phyloP scores from a whole-genome alignment of 1,139 yeast genomes.

The Candida smagusa region DNA sequence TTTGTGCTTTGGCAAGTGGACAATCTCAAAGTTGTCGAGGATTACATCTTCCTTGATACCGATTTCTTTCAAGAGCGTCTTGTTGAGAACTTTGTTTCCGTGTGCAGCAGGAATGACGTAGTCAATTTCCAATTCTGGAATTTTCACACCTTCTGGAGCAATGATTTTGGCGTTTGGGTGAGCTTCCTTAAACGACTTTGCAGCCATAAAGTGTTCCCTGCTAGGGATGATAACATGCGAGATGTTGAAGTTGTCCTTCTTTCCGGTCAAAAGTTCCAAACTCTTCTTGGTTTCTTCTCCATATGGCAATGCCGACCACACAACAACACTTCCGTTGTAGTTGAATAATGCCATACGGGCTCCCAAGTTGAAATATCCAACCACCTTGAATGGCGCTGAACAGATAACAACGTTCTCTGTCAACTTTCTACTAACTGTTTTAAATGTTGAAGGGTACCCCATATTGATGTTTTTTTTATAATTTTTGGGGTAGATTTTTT shows the following conservation, averaged over 20 bases:
- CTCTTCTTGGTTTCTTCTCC: constrained; percentile 42
- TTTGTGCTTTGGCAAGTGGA: constrained; percentile 50
- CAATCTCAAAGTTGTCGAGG: constrained; percentile 46
- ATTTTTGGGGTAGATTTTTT: too few relatives aligned
- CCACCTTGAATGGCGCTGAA: constrained; percentile 44
- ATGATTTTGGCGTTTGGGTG: constrained; percentile 48
- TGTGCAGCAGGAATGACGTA: constrained; percentile 25
- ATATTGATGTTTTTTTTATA: constrained; percentile 5
- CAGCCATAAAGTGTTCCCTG: constrained; percentile 56
- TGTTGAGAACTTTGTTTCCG: constrained; percentile 8
- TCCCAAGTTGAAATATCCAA: constrained; percentile 48
- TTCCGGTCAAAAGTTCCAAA: constrained; percentile 31
- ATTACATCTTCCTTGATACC: constrained; percentile 27
- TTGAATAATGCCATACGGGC: constrained; percentile 51
- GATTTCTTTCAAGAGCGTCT: constrained; percentile 24
- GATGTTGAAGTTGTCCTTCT: constrained; percentile 26
- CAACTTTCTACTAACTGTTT: constrained; percentile 40
- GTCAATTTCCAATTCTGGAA: constrained; percentile 32
- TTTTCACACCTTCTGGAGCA: constrained; percentile 39
- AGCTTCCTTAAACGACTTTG: constrained; percentile 45
- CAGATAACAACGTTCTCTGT: constrained; percentile 47
- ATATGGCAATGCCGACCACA: constrained; percentile 63
- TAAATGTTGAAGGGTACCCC: constrained; percentile 34
- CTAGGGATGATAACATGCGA: constrained; percentile 51
- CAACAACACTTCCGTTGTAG: constrained; percentile 37